Evolutionary conservation across 2,329 filamentous ascomycete species (phyloP).

Genomic region (Fusarium buharicum): DNA sequence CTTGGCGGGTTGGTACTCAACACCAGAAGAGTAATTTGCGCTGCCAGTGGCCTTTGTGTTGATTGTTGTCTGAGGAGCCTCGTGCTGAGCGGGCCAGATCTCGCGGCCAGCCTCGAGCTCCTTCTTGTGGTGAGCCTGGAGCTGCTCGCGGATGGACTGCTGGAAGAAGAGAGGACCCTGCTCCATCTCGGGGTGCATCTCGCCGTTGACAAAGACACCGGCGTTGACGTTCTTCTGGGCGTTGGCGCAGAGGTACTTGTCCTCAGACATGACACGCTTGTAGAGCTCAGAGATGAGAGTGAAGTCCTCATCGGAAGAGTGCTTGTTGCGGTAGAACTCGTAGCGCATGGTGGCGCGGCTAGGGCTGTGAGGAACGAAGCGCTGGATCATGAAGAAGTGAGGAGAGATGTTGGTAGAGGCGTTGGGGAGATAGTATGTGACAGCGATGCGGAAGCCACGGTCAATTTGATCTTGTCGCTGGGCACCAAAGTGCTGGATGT

Average conservation of each 20-base stretch:
- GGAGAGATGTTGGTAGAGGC: constrained; percentile 62
- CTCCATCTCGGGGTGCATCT: constrained; percentile 70
- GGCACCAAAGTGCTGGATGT: constrained; percentile 63
- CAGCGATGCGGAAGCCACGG: constrained; percentile 57
- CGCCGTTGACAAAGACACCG: constrained; percentile 70
- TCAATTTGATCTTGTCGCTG: constrained; percentile 60
- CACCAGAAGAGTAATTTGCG: constrained; percentile 49
- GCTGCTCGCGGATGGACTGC: constrained; percentile 58
- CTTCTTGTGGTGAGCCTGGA: constrained; percentile 58
- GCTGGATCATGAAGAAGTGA: constrained; percentile 73
- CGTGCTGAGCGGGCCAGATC: constrained; percentile 63
- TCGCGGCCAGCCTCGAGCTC: constrained; percentile 58
- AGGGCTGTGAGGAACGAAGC: constrained; percentile 66
- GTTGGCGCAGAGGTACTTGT: constrained; percentile 69
- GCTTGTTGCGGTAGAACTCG: constrained; percentile 71
- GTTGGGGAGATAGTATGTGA: constrained; percentile 63
- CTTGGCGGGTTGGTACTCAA: constrained; percentile 48
- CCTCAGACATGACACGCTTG: constrained; percentile 71
- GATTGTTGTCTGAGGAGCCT: constrained; percentile 44
- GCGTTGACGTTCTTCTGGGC: constrained; percentile 70
- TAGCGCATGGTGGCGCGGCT: constrained; percentile 66
- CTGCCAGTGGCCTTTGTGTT: constrained; percentile 43
- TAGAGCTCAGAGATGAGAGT: constrained; percentile 67
- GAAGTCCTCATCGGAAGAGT: constrained; percentile 68
- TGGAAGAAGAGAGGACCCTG: constrained; percentile 69